Percentiles rank a stretch among this genome's conserved stretches.
Conservation (phyloP, 257 asterid species). For the Petrea volubilis region DNA sequence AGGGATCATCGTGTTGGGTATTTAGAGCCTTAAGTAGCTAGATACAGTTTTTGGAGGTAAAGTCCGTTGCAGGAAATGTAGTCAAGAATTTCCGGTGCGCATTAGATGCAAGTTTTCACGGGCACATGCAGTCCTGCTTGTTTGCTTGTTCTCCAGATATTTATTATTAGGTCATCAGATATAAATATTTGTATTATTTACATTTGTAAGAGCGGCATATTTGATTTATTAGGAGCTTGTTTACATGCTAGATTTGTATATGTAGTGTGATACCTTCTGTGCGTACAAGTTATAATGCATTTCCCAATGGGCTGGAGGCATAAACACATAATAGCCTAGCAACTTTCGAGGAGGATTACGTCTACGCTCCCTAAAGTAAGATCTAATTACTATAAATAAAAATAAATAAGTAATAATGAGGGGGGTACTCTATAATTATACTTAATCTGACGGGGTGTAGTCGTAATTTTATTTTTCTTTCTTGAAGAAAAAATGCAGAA, state of each 20-base stretch:
- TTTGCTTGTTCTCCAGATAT: conserved; percentile 10
- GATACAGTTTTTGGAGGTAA: conserved; percentile 27
- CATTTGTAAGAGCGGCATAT: conserved; percentile 19
- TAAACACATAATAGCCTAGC: too few relatives aligned
- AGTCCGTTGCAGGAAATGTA: conserved; percentile 25
- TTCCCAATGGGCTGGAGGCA: too few relatives aligned
- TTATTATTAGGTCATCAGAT: not conserved
- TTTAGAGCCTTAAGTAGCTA: conserved; percentile 22
- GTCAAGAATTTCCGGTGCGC: not conserved
- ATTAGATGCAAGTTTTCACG: too few relatives aligned
- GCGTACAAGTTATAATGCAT: not conserved
- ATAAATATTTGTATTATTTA: not conserved
- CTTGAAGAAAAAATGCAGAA: too few relatives aligned
- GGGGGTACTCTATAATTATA: too few relatives aligned
- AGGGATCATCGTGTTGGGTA: conserved; percentile 27
- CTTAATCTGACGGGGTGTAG: too few relatives aligned
- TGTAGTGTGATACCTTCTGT: conserved; percentile 13
- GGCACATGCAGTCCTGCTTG: not conserved
- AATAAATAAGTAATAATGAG: too few relatives aligned
- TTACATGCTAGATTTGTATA: conserved; percentile 23
- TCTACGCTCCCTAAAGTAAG: too few relatives aligned
- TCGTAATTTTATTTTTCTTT: too few relatives aligned
- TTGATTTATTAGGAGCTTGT: conserved; percentile 17
- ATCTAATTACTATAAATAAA: too few relatives aligned
- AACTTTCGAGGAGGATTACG: too few relatives aligned